Base-by-base conservation (phyloP, 352 stramenopile species). In the Globisporangium nagaii region DNA sequence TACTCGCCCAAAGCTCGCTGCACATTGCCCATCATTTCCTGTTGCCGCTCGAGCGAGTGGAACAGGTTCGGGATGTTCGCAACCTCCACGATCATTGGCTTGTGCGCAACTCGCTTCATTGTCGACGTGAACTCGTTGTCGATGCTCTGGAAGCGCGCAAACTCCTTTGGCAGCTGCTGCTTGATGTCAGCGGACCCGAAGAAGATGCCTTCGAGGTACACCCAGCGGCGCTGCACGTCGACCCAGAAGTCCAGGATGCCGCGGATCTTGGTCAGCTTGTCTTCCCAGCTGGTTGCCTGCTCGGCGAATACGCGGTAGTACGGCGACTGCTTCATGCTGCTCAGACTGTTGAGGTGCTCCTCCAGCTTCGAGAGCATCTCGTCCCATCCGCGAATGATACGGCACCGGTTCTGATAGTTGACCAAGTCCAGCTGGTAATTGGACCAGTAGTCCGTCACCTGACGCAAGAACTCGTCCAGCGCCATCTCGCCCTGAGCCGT, bases 171-270 rank as follows among this genome's bases (percentile, higher is more conserved):
- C 43, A 99, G 76, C 68, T 99, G 97, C 39, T 97, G 91, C 60
- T 99, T 99, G 68, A 99, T 99, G 66, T 99, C 97, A 9, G 94
- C 96, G 0, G 86, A 97, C 5, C 94, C 95, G 49, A 98, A 98
- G 62, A 99, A 99, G 66, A 99, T 99, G 24, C 96, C 97, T 78
- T 99, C 97, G 8, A 99, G 76, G 68, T 99, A 99, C 17, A 99
- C 92, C 97, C 97, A 99, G 20, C 96, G 93, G 13, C 97, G 86
- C 77, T 99, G 98, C 2, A 99, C 97, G 66, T 99, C 97, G 53
- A 99, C 98, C 97, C 98, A 99, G 25, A 98, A 89, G 72, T 99
- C 98, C 34, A 99, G 91, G 25, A 99, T 98, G 15, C 92, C 81
- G 48, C 96, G 86, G 24, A 99, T 96, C 52, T 89, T 92, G 0